Evolutionary conservation across 768 basidiomycete genomes (phyloP).

Genomic region (Boletus coccyginus): DNA sequence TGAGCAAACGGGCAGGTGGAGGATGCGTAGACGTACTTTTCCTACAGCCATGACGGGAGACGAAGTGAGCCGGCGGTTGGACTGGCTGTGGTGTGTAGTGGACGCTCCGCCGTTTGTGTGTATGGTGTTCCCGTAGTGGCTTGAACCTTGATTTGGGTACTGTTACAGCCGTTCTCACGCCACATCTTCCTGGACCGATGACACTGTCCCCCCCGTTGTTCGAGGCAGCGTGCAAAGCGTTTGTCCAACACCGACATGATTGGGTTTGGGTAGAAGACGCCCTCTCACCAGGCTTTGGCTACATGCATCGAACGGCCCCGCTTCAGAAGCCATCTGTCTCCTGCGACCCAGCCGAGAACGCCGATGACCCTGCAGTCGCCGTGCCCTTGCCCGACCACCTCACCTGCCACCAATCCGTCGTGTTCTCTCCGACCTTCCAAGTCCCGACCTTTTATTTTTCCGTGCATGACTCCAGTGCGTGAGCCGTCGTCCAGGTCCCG

Average conservation of each 20-base stretch:
- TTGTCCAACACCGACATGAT: constrained; percentile 40
- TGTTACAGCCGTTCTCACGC: constrained; percentile 44
- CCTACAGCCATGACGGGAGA: constrained; percentile 78
- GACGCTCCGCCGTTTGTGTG: constrained; percentile 15
- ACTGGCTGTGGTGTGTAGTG: constrained; percentile 40
- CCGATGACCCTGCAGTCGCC: constrained; percentile 42
- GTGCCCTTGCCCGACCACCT: constrained; percentile 32
- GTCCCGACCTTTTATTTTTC: constrained; percentile 86
- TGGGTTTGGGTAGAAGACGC: constrained; percentile 66
- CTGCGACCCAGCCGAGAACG: constrained; percentile 15
- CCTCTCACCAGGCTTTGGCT: constrained; percentile 47
- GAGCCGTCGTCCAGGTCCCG: constrained; percentile 3
- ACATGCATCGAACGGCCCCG: constrained; percentile 40
- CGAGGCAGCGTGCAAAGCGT: constrained; percentile 53
- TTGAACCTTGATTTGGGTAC: constrained; percentile 54
- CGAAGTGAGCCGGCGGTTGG: constrained; percentile 45
- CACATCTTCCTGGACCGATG: constrained; percentile 23
- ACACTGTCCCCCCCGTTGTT: constrained; percentile 55
- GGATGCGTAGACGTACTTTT: constrained; percentile 52
- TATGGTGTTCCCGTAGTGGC: constrained; percentile 41
- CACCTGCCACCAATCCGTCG: constrained; percentile 61
- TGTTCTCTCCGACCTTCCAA: constrained; percentile 74
- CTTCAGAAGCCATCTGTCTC: constrained; percentile 15
- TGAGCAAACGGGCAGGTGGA: not conserved
- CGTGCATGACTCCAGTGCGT: constrained; percentile 66